phyloP scores from a whole-genome alignment of 768 basidiomycete species.

The Pleurotus djamor region DNA sequence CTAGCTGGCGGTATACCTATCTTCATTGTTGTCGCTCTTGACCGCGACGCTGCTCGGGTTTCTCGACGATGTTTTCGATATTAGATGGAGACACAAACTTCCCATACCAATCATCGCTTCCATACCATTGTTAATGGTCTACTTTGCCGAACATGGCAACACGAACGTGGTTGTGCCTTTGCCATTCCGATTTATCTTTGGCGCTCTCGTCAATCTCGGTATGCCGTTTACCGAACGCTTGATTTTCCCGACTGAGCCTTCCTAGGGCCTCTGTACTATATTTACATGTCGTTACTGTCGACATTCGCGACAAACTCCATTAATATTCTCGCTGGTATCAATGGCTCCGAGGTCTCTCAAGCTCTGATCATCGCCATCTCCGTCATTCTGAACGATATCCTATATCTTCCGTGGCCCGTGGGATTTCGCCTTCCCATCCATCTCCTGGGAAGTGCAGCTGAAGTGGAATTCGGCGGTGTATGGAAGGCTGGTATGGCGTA shows the following conservation, averaged over 20 bases:
- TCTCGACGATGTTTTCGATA: slow-evolving; percentile 96
- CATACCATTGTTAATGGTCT: slow-evolving; percentile 93
- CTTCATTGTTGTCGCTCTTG: slow-evolving; percentile 87
- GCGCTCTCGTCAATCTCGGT: slow-evolving; percentile 88
- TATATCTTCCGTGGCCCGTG: slow-evolving; percentile 90
- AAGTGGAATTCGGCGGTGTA: slow-evolving; percentile 74
- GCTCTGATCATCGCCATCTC: slow-evolving; percentile 90
- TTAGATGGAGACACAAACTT: slow-evolving; percentile 96
- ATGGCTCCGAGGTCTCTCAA: slow-evolving; percentile 94
- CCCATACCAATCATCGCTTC: slow-evolving; percentile 96
- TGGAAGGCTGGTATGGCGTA: slow-evolving; percentile 85
- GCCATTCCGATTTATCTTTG: slow-evolving; percentile 71
- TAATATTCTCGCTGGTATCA: slow-evolving; percentile 98
- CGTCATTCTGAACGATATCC: slow-evolving; percentile 86
- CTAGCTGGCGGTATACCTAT: slow-evolving; percentile 89
- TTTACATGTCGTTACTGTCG: slow-evolving; percentile 95
- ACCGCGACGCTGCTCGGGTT: slow-evolving; percentile 95
- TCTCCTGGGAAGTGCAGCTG: slow-evolving; percentile 61
- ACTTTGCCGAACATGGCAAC: slow-evolving; percentile 92
- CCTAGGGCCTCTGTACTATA: slow-evolving; percentile 88
- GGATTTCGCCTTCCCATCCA: slow-evolving; percentile 72
- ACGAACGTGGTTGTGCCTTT: slow-evolving; percentile 93
- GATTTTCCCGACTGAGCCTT: not conserved
- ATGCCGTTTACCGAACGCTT: slow-evolving; percentile 16
- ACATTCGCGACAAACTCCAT: slow-evolving; percentile 98